phyloP scores from a whole-genome alignment of 1,284 basidiomycete genomes.

The Schizophyllum amplum region DNA sequence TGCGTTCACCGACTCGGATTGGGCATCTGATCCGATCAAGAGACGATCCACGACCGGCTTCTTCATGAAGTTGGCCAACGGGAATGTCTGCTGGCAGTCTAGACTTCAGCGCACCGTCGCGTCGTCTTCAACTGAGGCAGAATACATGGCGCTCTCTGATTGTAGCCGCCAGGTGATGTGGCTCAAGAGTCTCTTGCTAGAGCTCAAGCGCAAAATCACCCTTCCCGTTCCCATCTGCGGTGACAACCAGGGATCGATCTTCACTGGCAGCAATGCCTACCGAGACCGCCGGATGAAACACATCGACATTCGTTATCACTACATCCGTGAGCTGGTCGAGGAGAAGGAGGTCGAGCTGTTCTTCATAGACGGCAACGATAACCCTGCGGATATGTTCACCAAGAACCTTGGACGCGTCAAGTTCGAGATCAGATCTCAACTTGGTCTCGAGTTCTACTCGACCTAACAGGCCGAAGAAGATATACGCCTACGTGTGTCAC shows the following conservation, averaged over 20 bases:
- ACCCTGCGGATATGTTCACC: conserved; percentile 22
- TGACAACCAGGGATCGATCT: conserved; percentile 30
- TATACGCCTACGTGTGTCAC: too few species aligned
- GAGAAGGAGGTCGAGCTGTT: conserved; percentile 9
- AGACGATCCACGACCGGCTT: conserved; percentile 12
- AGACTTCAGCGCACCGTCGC: conserved; percentile 10
- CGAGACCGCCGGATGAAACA: conserved; percentile 27
- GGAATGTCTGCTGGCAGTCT: conserved; percentile 10
- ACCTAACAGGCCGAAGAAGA: not conserved
- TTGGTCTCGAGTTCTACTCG: not conserved
- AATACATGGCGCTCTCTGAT: conserved; percentile 9
- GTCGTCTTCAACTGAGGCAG: conserved; percentile 9
- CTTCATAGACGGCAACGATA: conserved; percentile 14
- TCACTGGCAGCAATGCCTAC: conserved; percentile 22
- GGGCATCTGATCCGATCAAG: conserved; percentile 1
- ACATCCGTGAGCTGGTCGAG: conserved; percentile 23
- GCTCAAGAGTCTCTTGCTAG: not conserved
- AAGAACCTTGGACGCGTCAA: conserved; percentile 11
- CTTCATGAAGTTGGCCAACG: conserved; percentile 7
- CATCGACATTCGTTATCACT: conserved; percentile 31
- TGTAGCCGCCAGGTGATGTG: conserved; percentile 4
- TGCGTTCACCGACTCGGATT: conserved; percentile 8
- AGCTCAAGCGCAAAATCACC: not conserved
- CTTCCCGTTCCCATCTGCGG: conserved; percentile 13
- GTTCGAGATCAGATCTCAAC: not conserved